Evolutionary conservation across 257 asterid genomes (phyloP).

Genomic region (Coffea canephora): DNA sequence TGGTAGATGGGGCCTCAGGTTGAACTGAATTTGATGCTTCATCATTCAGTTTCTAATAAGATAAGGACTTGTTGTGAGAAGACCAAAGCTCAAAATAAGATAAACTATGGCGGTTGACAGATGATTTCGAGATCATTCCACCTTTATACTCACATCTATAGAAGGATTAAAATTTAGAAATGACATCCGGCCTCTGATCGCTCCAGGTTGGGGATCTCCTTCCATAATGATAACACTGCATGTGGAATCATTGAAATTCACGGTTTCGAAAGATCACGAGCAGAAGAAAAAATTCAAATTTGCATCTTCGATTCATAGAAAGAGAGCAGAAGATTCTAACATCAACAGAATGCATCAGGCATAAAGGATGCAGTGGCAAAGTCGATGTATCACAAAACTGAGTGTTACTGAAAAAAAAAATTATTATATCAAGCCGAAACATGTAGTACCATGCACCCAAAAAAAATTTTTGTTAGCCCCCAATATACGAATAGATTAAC

Average conservation of each 20-base stretch:
- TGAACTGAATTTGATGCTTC: constrained; percentile 45
- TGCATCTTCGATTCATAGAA: background rate
- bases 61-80: constrained; percentile 31
- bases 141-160: constrained; percentile 77
- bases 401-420: background rate
- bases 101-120: constrained; percentile 10
- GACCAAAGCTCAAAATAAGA: constrained; percentile 7
- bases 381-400: background rate
- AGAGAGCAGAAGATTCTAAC: background rate
- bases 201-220: constrained; percentile 88
- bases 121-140: constrained; percentile 21
- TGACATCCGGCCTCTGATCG: constrained; percentile 83
- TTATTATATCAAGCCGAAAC: background rate
- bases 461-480: no score
- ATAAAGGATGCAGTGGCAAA: background rate
- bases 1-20: constrained; percentile 48
- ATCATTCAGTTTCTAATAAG: constrained; percentile 68
- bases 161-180: constrained; percentile 87
- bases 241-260: constrained; percentile 20
- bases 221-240: constrained; percentile 80
- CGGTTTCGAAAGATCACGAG: constrained; percentile 2
- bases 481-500: no score
- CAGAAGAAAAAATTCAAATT: background rate
- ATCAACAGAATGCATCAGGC: background rate
- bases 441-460: background rate